Percentiles rank a stretch among this genome's conserved stretches.
Conservation (phyloP, 345 rosid genomes). For the Salix suchowensis region DNA sequence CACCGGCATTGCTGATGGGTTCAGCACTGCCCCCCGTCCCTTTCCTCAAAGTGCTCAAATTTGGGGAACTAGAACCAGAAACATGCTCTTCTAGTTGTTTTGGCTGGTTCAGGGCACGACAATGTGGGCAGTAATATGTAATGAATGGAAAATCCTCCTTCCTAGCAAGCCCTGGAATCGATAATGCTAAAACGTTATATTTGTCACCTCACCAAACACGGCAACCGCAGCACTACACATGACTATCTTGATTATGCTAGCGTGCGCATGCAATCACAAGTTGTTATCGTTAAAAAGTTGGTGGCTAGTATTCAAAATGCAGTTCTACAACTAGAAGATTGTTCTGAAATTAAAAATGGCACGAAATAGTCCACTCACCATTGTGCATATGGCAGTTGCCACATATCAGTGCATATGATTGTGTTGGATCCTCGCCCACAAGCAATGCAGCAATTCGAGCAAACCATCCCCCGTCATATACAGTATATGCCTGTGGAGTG, state of each 20-base stretch:
- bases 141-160: constrained; percentile 79
- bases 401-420: constrained; percentile 89
- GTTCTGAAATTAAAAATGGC: neutral
- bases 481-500: constrained; percentile 45
- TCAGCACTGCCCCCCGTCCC: constrained; percentile 28
- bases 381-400: constrained; percentile 94
- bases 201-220: neutral
- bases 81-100: constrained; percentile 24
- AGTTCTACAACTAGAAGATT: neutral
- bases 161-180: constrained; percentile 63
- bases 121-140: constrained; percentile 90
- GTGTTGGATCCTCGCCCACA: constrained; percentile 94
- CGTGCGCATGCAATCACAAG: neutral
- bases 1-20: constrained; percentile 10
- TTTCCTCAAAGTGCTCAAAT: constrained; percentile 18
- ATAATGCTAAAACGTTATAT: neutral
- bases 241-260: neutral
- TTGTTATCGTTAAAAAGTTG: neutral
- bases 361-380: constrained; percentile 40
- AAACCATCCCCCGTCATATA: constrained; percentile 75
- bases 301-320: neutral
- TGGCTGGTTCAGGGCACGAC: constrained; percentile 71
- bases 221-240: neutral
- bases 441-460: constrained; percentile 88
- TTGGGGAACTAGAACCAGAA: constrained; percentile 29